phyloP scores from a whole-genome alignment of 768 basidiomycete genomes.

The Phanerochaete carnosa region DNA sequence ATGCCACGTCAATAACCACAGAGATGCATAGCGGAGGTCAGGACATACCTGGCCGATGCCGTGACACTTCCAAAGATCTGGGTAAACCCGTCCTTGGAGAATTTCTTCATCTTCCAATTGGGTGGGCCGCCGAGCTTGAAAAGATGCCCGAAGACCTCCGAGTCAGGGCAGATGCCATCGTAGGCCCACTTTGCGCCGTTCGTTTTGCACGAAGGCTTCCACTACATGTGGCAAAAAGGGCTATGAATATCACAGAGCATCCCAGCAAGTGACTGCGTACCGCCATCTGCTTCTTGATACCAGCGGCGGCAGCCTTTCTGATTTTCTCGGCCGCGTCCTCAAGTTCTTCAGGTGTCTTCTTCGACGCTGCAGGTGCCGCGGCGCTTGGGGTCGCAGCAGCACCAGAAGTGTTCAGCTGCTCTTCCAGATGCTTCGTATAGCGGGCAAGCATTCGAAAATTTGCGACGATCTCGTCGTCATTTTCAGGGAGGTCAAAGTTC shows the following conservation, averaged over 20 bases:
- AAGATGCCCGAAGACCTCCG: constrained; percentile 43
- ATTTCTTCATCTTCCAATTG: constrained; percentile 47
- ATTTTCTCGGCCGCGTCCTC: constrained; percentile 43
- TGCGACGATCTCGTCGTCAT: constrained; percentile 28
- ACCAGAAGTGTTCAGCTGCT: not conserved
- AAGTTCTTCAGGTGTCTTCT: constrained; percentile 36
- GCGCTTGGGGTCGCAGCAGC: not conserved
- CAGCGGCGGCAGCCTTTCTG: constrained; percentile 40
- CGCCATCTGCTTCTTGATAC: constrained; percentile 50
- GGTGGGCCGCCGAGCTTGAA: constrained; percentile 41
- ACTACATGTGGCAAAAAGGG: constrained; percentile 27
- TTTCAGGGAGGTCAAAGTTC: constrained; percentile 34
- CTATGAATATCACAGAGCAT: not conserved
- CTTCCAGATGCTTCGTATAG: constrained; percentile 31
- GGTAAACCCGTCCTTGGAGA: constrained; percentile 18
- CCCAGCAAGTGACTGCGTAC: constrained; percentile 22
- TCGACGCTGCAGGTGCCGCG: not conserved
- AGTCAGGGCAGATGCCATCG: constrained; percentile 49
- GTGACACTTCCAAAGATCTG: constrained; percentile 21
- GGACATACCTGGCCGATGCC: constrained; percentile 35
- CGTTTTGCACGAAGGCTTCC: constrained; percentile 47
- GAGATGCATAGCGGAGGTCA: not conserved
- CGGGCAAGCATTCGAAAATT: constrained; percentile 29
- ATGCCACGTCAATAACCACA: not conserved
- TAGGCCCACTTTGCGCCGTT: constrained; percentile 47